Base-by-base conservation (phyloP, 1,284 basidiomycete species). In the Apiotrichum mycotoxinovorans region DNA sequence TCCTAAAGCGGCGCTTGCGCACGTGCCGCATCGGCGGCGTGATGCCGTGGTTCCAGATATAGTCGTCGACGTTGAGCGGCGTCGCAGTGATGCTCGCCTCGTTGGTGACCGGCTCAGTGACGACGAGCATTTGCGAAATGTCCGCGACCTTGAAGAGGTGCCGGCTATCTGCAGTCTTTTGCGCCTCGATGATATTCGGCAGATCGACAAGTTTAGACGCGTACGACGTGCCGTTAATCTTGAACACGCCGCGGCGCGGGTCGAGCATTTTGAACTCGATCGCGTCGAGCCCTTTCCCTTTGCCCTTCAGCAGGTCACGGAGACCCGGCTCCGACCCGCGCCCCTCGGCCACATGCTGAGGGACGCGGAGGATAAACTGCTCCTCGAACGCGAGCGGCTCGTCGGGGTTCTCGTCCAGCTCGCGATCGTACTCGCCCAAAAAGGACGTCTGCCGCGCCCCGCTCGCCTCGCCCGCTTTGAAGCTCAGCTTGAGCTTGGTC, bases 241-340 rank as follows among this genome's bases (percentile, higher is more conserved):
- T 90, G 73, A 99, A 94, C 26, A 89, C 82, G 3, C 91, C 96
- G 66, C 96, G 80, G 48, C 96, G 84, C 51, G 94, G 91, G 75
- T 99, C 95, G 79, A 98, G 93, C 76, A 99, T 98, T 79, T 96
- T 98, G 83, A 99, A 94, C 88, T 91, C 97, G 12, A 98, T 85
- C 66, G 96, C 92, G 65, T 88, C 78, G 18, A 77, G 83, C 12
- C 83, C 79, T 30, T 91, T 82, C 66, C 92, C 89, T 61, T 92
- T 84, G 46, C 85, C 80, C 51, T 84, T 82, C 14, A 95, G 85
- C 82, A 90, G 85, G 78, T 90, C 90, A 68, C 84, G 83, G 58
- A 96, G 67, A 64, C 83, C 86, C 47, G 89, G 86, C 35, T 54
- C 57, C 11, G 59, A 56, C 12, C 71, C 66, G 14, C 52, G 55